Conservation (phyloP, 805 yeast genomes). For the Schizosaccharomyces lindneri region DNA sequence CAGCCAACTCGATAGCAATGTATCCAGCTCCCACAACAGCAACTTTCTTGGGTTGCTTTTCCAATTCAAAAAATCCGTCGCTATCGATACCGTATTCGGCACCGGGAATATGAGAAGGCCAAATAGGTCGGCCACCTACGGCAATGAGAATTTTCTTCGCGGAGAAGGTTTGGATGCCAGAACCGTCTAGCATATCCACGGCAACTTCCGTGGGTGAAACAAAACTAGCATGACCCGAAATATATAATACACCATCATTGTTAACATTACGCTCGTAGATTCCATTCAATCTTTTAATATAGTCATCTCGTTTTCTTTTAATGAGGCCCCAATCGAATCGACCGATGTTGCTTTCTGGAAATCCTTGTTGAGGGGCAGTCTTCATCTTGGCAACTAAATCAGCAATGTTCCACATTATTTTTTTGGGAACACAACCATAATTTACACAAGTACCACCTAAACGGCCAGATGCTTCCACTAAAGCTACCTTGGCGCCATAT, state of each 20-base stretch:
- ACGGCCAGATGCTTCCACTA: conserved; percentile 47
- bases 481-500: conserved; percentile 67
- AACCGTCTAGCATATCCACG: conserved; percentile 41
- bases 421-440: conserved; percentile 97
- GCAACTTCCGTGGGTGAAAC: conserved; percentile 33
- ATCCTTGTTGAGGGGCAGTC: conserved; percentile 66
- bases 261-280: conserved; percentile 70
- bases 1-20: conserved; percentile 87
- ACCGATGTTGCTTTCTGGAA: conserved; percentile 31
- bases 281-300: conserved; percentile 65
- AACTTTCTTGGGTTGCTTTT: conserved; percentile 66
- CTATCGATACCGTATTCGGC: conserved; percentile 64
- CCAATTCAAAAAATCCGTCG: conserved; percentile 71
- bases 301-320: conserved; percentile 80
- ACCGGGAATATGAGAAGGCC: conserved; percentile 52
- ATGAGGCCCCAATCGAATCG: conserved; percentile 62
- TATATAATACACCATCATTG: conserved; percentile 69
- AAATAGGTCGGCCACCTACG: conserved; percentile 69
- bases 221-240: conserved; percentile 72
- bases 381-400: conserved; percentile 56
- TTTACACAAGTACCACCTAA: conserved; percentile 98
- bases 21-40: conserved; percentile 96
- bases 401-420: conserved; percentile 95
- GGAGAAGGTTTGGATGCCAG: conserved; percentile 30
- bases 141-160: conserved; percentile 75